Percentiles rank a stretch among this genome's conserved stretches.
Conservation (phyloP, 2,329 filamentous ascomycete genomes). For the Neopestalotiopsis sp. region DNA sequence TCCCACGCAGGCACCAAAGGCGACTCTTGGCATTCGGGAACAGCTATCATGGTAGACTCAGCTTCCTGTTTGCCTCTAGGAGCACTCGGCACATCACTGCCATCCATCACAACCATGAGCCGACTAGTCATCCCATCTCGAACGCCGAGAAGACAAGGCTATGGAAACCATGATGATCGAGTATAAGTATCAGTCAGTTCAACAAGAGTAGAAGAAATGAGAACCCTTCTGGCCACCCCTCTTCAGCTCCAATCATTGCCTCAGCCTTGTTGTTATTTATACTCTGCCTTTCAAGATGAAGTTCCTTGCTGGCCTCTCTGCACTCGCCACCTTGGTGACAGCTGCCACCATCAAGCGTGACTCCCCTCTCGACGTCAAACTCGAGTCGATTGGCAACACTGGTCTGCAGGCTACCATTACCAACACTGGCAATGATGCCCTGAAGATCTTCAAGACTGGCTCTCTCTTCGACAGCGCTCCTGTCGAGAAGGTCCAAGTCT, state of each 20-base stretch:
- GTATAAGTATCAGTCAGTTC: slow-evolving; percentile 2
- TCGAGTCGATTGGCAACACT: slow-evolving; percentile 56
- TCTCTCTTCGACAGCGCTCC: slow-evolving; percentile 57
- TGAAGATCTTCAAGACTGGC: slow-evolving; percentile 59
- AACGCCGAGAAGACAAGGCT: background rate
- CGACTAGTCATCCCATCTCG: slow-evolving; percentile 5
- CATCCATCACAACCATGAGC: background rate
- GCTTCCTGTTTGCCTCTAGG: slow-evolving; percentile 15
- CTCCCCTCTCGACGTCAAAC: slow-evolving; percentile 46
- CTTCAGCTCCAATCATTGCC: background rate
- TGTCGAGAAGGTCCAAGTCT: slow-evolving; percentile 59
- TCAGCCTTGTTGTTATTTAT: slow-evolving; percentile 1
- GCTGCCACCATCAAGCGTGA: slow-evolving; percentile 26
- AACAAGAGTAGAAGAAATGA: background rate
- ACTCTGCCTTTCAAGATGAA: slow-evolving; percentile 40
- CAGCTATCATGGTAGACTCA: background rate
- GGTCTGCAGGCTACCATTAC: slow-evolving; percentile 57
- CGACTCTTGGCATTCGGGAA: slow-evolving; percentile 12
- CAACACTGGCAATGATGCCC: slow-evolving; percentile 53
- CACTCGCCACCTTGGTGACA: slow-evolving; percentile 41
- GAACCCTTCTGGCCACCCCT: slow-evolving; percentile 16
- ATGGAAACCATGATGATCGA: background rate
- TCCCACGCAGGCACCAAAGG: background rate
- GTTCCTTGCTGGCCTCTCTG: slow-evolving; percentile 40
- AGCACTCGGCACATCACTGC: background rate